Conservation (phyloP, 495 filamentous ascomycete species). For the Aspergillus funiculosus region DNA sequence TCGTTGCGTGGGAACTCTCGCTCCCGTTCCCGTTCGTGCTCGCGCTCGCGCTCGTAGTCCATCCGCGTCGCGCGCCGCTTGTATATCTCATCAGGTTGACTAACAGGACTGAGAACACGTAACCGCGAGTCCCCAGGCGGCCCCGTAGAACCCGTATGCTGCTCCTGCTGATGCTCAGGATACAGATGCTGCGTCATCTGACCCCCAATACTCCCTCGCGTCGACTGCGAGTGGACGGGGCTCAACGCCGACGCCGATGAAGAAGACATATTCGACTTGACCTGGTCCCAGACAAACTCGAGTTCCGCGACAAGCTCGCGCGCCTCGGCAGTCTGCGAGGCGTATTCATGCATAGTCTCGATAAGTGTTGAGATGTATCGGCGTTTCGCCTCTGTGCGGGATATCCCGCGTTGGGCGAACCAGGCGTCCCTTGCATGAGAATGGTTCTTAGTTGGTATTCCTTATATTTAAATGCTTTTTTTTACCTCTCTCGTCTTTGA, state of each 20-base stretch:
- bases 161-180: slow-evolving; percentile 28
- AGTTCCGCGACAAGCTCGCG: slow-evolving; percentile 86
- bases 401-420: slow-evolving; percentile 74
- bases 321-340: slow-evolving; percentile 74
- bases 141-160: slow-evolving; percentile 13
- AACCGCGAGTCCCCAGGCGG: slow-evolving; percentile 36
- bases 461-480: too few relatives aligned
- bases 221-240: slow-evolving; percentile 27
- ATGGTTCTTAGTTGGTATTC: too few relatives aligned
- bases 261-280: slow-evolving; percentile 73
- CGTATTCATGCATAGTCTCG: slow-evolving; percentile 93
- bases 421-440: slow-evolving; percentile 72
- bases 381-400: slow-evolving; percentile 88
- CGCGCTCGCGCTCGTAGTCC: slow-evolving; percentile 27
- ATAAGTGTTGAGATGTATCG: slow-evolving; percentile 89
- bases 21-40: too few relatives aligned
- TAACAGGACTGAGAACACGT: slow-evolving; percentile 72
- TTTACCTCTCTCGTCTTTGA: not conserved
- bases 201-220: slow-evolving; percentile 34
- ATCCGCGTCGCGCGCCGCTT: slow-evolving; percentile 28
- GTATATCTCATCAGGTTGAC: slow-evolving; percentile 69
- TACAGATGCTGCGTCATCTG: slow-evolving; percentile 25
- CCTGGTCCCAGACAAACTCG: slow-evolving; percentile 98
- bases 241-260: slow-evolving; percentile 54
- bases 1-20: too few relatives aligned